These are phyloP conservation scores for Solanum aculeatissimum DNA, from an alignment of 305 asterid genomes.

Conservation along the genomic window DNA sequence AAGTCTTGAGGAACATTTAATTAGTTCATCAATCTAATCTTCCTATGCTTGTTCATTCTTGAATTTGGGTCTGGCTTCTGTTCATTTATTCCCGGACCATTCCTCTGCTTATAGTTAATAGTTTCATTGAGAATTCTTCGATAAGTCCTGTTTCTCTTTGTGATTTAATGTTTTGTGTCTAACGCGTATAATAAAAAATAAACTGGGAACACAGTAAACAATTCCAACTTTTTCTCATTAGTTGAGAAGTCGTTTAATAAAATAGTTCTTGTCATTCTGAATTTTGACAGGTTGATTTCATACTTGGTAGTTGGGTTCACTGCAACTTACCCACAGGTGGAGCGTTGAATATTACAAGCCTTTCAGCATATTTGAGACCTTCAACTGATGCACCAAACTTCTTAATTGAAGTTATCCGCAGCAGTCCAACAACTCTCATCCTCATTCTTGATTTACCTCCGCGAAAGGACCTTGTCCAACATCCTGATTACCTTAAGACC, in stretches of 20 bases:
- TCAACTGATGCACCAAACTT: constrained; percentile 78
- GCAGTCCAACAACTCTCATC: constrained; percentile 56
- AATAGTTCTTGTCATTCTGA: neutral
- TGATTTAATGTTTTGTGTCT: neutral
- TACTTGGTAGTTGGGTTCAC: constrained; percentile 76
- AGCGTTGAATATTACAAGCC: constrained; percentile 59
- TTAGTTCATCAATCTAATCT: neutral
- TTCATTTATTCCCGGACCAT: neutral
- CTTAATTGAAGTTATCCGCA: constrained; percentile 53
- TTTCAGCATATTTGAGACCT: constrained; percentile 56
- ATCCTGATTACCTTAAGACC: constrained; percentile 60
- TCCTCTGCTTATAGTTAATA: neutral
- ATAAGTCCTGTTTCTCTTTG: neutral
- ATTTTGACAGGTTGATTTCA: constrained; percentile 60
- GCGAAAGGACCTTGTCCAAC: constrained; percentile 58
- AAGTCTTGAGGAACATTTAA: neutral
- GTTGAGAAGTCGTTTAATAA: neutral
- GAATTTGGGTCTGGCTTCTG: neutral
- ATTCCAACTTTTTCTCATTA: neutral
- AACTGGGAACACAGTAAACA: neutral
- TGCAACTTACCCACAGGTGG: constrained; percentile 75
- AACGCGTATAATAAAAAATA: neutral
- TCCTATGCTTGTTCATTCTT: neutral
- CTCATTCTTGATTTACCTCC: constrained; percentile 71
- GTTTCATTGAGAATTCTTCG: neutral